Percentiles rank a stretch among this genome's conserved stretches.
Evolutionary conservation across 306 rosid genomes (phyloP).

Genomic region (Delonix regia): DNA sequence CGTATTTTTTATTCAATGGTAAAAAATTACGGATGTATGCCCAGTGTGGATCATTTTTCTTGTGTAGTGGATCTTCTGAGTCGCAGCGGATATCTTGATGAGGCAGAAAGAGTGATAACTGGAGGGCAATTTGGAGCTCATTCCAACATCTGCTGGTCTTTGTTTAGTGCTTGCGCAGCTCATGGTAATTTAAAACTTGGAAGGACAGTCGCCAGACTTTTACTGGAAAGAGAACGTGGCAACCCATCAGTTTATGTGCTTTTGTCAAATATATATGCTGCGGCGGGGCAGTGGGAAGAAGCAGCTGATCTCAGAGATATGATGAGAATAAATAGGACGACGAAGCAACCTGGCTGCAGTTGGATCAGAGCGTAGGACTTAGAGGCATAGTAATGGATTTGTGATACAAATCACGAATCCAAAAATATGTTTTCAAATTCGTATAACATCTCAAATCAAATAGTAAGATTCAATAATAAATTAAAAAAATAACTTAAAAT

Average conservation of each 20-base stretch:
- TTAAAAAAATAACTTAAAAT: too few species aligned
- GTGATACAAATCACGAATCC: too few species aligned
- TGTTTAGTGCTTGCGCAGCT: conserved; percentile 87
- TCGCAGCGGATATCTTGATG: conserved; percentile 75
- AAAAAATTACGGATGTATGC: conserved; percentile 45
- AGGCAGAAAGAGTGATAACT: conserved; percentile 63
- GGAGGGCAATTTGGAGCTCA: conserved; percentile 55
- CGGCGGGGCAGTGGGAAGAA: conserved; percentile 81
- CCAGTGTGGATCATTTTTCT: conserved; percentile 72
- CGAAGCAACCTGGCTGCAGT: conserved; percentile 74
- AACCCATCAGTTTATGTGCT: conserved; percentile 79
- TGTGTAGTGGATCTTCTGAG: conserved; percentile 80
- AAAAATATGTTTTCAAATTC: too few species aligned
- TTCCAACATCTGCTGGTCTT: conserved; percentile 73
- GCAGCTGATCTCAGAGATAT: conserved; percentile 65
- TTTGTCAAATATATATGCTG: conserved; percentile 71
- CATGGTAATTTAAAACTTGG: conserved; percentile 70
- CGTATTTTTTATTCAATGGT: conserved; percentile 65
- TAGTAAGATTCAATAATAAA: too few species aligned
- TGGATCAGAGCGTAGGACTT: conserved; percentile 58
- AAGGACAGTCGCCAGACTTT: conserved; percentile 59
- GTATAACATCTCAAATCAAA: too few species aligned
- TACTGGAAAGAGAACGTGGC: conserved; percentile 61
- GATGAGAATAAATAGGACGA: conserved; percentile 48
- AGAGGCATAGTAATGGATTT: background rate